A percentile compares a stretch with the other conserved stretches of the same genome.
phyloP scores from a whole-genome alignment of 2,329 filamentous ascomycete genomes.

The Neonectria faginata region DNA sequence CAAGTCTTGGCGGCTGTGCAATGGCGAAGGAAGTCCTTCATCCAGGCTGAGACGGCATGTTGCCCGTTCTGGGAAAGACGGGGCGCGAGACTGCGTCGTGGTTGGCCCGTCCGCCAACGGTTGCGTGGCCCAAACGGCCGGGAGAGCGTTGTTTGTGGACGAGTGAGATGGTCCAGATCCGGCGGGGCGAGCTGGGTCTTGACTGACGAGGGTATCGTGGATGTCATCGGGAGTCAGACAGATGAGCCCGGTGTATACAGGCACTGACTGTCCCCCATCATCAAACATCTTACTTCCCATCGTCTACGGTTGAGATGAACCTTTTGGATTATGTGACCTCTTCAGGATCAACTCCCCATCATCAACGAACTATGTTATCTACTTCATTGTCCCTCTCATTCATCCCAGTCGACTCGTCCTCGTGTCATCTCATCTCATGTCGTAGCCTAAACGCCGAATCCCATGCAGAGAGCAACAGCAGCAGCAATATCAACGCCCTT shows the following conservation, averaged over 20 bases:
- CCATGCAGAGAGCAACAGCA: constrained; percentile 24
- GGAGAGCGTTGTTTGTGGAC: not conserved
- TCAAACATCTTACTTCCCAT: too few relatives aligned
- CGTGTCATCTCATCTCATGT: constrained; percentile 3
- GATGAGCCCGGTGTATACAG: not conserved
- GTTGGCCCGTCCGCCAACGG: constrained; percentile 31
- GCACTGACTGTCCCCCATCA: too few relatives aligned
- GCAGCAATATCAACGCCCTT: constrained; percentile 13
- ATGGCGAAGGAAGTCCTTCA: too few relatives aligned
- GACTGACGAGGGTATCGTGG: not conserved
- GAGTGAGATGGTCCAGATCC: not conserved
- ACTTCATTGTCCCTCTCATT: not conserved
- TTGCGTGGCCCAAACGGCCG: constrained; percentile 9
- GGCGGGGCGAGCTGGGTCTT: not conserved
- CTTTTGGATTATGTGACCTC: not conserved
- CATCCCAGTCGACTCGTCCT: constrained; percentile 6
- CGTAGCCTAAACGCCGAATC: constrained; percentile 28
- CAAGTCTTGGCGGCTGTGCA: too few relatives aligned
- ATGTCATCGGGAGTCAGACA: not conserved
- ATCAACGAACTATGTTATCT: constrained; percentile 16
- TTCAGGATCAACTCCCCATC: not conserved
- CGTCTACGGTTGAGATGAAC: not conserved
- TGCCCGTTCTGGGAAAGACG: not conserved
- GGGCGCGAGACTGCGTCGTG: constrained; percentile 12
- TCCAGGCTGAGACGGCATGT: constrained; percentile 16